Conservation (phyloP, 1,284 basidiomycete genomes). For the Apiotrichum siamense region DNA sequence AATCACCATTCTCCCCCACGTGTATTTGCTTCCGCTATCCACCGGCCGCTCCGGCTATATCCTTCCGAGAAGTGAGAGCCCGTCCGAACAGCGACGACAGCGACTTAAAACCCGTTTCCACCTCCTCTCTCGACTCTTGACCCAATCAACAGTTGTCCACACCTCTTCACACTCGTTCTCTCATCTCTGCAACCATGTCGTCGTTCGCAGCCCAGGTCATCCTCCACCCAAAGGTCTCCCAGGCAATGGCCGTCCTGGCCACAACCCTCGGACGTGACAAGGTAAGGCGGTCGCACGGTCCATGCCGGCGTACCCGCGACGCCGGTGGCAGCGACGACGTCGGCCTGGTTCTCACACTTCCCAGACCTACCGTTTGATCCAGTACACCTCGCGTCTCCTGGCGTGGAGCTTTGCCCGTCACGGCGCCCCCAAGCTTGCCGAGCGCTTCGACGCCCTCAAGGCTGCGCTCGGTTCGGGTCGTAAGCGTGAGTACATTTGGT, state of each 20-base stretch:
- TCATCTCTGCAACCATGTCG: too few species aligned
- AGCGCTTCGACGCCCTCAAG: slow-evolving; percentile 73
- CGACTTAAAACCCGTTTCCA: neutral
- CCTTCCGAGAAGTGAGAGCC: too few species aligned
- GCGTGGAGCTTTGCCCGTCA: slow-evolving; percentile 70
- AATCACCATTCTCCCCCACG: neutral
- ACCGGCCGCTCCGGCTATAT: too few species aligned
- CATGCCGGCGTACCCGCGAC: neutral
- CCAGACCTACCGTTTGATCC: slow-evolving; percentile 80
- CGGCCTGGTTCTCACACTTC: neutral
- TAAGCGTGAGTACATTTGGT: slow-evolving; percentile 59
- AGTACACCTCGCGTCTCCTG: slow-evolving; percentile 86
- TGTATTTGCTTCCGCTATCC: neutral
- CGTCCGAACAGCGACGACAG: too few species aligned
- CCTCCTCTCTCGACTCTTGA: neutral
- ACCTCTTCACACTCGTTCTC: too few species aligned
- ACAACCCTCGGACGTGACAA: slow-evolving; percentile 88
- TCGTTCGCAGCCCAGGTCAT: slow-evolving; percentile 63
- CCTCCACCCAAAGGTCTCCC: slow-evolving; percentile 72
- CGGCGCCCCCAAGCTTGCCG: slow-evolving; percentile 61
- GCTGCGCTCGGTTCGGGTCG: slow-evolving; percentile 67
- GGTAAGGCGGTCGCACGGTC: slow-evolving; percentile 47
- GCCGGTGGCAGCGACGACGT: neutral
- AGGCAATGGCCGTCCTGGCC: slow-evolving; percentile 66
- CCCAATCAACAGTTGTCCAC: slow-evolving; percentile 16